These are phyloP conservation scores for Xenosphaeropsis pyriputrescens DNA, from an alignment of 2,329 filamentous ascomycete species.

Conservation along the genomic window DNA sequence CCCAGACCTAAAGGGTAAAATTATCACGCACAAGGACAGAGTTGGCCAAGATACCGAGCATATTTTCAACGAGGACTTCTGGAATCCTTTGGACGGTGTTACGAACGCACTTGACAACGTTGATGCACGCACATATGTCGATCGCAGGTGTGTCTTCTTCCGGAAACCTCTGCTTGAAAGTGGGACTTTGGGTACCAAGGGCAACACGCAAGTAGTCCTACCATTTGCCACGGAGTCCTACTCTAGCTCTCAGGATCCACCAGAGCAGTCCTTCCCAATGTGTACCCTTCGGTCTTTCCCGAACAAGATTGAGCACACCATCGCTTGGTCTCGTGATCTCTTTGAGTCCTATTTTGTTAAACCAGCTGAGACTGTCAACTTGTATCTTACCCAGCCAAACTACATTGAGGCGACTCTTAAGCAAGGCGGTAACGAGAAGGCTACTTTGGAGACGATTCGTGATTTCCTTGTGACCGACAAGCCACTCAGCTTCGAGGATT, in stretches of 20 bases:
- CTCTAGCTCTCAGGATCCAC: conserved; percentile 90
- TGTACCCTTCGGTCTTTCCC: conserved; percentile 95
- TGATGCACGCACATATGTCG: conserved; percentile 90
- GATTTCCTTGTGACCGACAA: conserved; percentile 88
- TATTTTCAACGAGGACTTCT: conserved; percentile 89
- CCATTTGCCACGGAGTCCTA: conserved; percentile 91
- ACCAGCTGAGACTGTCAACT: conserved; percentile 83
- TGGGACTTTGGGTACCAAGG: conserved; percentile 96
- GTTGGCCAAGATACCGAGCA: conserved; percentile 87
- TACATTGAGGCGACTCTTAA: conserved; percentile 80
- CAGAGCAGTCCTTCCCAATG: conserved; percentile 98
- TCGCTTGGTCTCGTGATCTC: conserved; percentile 92
- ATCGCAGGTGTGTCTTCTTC: conserved; percentile 95
- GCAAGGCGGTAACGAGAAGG: conserved; percentile 89
- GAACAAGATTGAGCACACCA: conserved; percentile 96
- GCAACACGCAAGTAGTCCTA: conserved; percentile 92
- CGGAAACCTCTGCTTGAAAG: conserved; percentile 92
- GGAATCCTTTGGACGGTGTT: conserved; percentile 74
- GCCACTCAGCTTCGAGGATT: conserved; percentile 86
- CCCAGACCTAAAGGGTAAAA: conserved; percentile 76
- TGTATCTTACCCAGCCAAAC: conserved; percentile 83
- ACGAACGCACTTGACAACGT: conserved; percentile 98
- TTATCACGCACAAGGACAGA: conserved; percentile 72
- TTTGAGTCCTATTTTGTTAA: conserved; percentile 93
- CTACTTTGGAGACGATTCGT: conserved; percentile 77